These are phyloP conservation scores for Hericium rajendrae DNA, from an alignment of 768 basidiomycete species.

Conservation along the genomic window DNA sequence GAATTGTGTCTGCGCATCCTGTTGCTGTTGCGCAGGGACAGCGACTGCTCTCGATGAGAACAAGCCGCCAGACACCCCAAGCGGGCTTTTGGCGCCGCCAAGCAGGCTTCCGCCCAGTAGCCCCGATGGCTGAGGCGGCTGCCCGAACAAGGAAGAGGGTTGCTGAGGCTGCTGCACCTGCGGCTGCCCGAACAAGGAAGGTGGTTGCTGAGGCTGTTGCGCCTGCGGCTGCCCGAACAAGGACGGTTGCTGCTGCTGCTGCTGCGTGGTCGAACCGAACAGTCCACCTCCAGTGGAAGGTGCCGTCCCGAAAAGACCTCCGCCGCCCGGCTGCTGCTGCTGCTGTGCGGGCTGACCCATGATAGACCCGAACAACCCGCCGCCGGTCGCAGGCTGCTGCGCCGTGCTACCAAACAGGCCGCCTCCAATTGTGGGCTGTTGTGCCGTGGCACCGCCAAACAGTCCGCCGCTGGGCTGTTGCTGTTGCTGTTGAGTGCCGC, in stretches of 20 bases:
- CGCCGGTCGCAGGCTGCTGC: slow-evolving; percentile 5
- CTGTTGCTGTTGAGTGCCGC: slow-evolving; percentile 1
- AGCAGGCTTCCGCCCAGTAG: slow-evolving; percentile 15
- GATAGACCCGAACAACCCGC: slow-evolving; percentile 18
- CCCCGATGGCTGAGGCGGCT: slow-evolving; percentile 6
- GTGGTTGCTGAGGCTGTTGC: slow-evolving; percentile 4
- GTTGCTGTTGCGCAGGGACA: slow-evolving; percentile 34
- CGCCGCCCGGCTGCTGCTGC: slow-evolving; percentile 3
- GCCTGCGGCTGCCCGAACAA: slow-evolving; percentile 16
- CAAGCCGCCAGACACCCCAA: slow-evolving; percentile 18
- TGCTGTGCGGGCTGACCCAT: not conserved
- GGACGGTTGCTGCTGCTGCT: not conserved
- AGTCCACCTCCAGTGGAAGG: slow-evolving; percentile 9
- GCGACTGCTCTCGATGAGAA: slow-evolving; percentile 21
- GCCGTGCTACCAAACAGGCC: slow-evolving; percentile 13
- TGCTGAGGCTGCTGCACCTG: slow-evolving; percentile 4
- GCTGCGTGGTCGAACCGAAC: not conserved
- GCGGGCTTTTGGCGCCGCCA: not conserved
- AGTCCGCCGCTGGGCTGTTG: not conserved
- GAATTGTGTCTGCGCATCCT: slow-evolving; percentile 55
- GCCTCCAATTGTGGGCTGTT: slow-evolving; percentile 4
- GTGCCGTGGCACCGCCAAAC: slow-evolving; percentile 4
- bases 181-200: slow-evolving; percentile 15
- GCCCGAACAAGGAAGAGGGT: slow-evolving; percentile 14
- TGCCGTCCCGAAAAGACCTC: slow-evolving; percentile 16